phyloP scores from a whole-genome alignment of 768 basidiomycete genomes.

The Chiua virens region DNA sequence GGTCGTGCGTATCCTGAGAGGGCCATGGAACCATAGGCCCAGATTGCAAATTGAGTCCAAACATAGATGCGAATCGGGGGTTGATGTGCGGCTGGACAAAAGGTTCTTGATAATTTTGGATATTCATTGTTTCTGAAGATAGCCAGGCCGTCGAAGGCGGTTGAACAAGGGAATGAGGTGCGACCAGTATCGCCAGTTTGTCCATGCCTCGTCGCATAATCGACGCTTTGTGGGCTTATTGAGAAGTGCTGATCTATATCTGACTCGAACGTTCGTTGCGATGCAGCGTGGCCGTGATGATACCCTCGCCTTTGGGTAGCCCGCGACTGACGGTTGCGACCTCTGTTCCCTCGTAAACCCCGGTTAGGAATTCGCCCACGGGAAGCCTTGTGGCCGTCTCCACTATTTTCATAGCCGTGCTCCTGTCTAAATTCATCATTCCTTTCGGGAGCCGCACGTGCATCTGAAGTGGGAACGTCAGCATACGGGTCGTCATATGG shows the following conservation, averaged over 20 bases:
- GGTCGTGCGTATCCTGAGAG: conserved; percentile 16
- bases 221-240: conserved; percentile 48
- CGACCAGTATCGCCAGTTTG: conserved; percentile 33
- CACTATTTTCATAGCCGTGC: conserved; percentile 24
- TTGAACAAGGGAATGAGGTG: conserved; percentile 14
- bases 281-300: conserved; percentile 10
- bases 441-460: not conserved
- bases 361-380: conserved; percentile 28
- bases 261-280: conserved; percentile 32
- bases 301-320: conserved; percentile 19
- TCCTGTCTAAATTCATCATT: conserved; percentile 14
- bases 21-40: conserved; percentile 23
- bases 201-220: conserved; percentile 43
- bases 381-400: not conserved
- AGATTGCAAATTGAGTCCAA: conserved; percentile 47
- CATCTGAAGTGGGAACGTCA: conserved; percentile 39
- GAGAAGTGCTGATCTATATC: conserved; percentile 34
- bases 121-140: conserved; percentile 7
- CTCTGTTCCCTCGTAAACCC: conserved; percentile 26
- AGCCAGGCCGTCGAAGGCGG: conserved; percentile 18
- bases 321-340: conserved; percentile 15
- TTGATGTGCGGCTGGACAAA: conserved; percentile 83
- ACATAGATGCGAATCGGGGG: conserved; percentile 69
- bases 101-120: conserved; percentile 20
- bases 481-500: conserved; percentile 84